Percentiles rank a stretch among this genome's conserved stretches.
These are phyloP conservation scores for Cephalotrichum gorgonifer DNA, from an alignment of 2,329 filamentous ascomycete species.

Conservation along the genomic window DNA sequence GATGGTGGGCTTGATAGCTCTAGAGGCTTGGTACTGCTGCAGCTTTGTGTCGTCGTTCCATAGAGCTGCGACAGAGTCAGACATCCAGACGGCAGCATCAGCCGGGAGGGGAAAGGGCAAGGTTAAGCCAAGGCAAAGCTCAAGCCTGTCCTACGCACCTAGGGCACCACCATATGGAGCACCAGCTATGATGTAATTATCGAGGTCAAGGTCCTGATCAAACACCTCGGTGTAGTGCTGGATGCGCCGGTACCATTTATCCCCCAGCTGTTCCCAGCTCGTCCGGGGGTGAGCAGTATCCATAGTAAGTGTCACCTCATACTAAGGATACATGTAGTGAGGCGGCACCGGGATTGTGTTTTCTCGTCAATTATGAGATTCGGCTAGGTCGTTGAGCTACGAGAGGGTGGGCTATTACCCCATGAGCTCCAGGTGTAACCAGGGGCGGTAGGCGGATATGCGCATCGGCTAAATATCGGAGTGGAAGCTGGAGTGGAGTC, in stretches of 20 bases:
- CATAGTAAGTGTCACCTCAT: slow-evolving; percentile 25
- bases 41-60: slow-evolving; percentile 84
- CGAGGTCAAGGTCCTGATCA: slow-evolving; percentile 84
- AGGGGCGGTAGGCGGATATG: too few relatives aligned
- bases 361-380: background rate
- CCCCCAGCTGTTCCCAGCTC: slow-evolving; percentile 89
- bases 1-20: slow-evolving; percentile 70
- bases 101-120: background rate
- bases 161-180: slow-evolving; percentile 90
- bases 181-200: slow-evolving; percentile 85
- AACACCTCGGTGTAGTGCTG: slow-evolving; percentile 91
- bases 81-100: background rate
- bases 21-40: slow-evolving; percentile 62
- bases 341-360: background rate
- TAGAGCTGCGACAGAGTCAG: slow-evolving; percentile 49
- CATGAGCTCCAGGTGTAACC: too few relatives aligned
- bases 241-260: slow-evolving; percentile 90
- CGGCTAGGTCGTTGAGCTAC: background rate
- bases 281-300: slow-evolving; percentile 59
- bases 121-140: background rate
- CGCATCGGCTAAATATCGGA: too few relatives aligned
- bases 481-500: too few relatives aligned
- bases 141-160: slow-evolving; percentile 46
- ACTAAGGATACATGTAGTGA: background rate
- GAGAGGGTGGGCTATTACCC: background rate